Evolutionary conservation across 2,329 filamentous ascomycete genomes (phyloP), one percentile per base, ranked within the genome.

Genomic region (Aspergillus unguis): DNA sequence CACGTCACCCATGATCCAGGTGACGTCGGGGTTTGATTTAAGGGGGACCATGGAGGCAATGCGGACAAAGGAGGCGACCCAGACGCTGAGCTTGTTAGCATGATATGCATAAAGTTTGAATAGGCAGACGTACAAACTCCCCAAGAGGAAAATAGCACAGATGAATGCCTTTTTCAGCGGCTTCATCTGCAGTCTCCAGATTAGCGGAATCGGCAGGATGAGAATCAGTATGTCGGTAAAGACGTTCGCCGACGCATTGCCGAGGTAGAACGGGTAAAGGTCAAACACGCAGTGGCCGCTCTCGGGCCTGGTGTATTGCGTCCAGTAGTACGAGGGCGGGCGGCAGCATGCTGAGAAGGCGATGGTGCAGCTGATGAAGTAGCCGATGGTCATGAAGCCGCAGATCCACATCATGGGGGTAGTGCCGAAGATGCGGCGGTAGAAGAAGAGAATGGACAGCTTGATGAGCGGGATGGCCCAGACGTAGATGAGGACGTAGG

Each of bases 341-440:
- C 43, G 37, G n/a, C 59, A 60, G 5, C 52, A 48, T 31, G 50
- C 7, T 1, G 49, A 49, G 37, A 59, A 52, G 8, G 55, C 42
- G 5, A 47, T 52, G 5, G 48, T 36, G 9, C 51, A 48, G 4
- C 55, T 44, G 44, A 58, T 45, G 7, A 44, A 44, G 37, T 59
- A 59, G 5, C 53, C 53, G 26, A 61, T 32, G 0, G 57, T 44
- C 4, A 61, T 44, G 45, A 55, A 52, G 2, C 36, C 50, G 31
- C 58, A 59, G 36, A 58, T 27, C 25, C 53, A 59, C 28, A 62
- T 36, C 5, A 50, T 32, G 49, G 48, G 53, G 9, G 50, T 54
- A 31, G 61, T 44, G 23, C 56, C 48, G 40, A 61, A 62, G 29
- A 62, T 56, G 6, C 59, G 59, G n/a, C 49, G 59, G 37, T 61